A percentile compares a stretch with the other conserved stretches of the same genome.
These are phyloP conservation scores for Dittrichia graveolens DNA, from an alignment of 129 eudicot genomes.

Conservation along the genomic window DNA sequence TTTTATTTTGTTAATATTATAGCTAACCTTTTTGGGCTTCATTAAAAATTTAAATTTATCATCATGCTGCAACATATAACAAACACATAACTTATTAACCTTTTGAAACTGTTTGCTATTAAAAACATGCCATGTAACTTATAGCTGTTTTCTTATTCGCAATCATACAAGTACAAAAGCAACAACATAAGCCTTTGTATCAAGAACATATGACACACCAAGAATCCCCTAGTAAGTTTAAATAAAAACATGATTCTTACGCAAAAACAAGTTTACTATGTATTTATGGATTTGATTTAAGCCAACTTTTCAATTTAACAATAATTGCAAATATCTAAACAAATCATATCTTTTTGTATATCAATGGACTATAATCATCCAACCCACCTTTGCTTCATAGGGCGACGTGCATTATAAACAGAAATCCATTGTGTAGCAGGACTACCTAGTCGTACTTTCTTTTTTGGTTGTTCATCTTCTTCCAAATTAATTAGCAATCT, in stretches of 20 bases:
- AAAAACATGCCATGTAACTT: no score
- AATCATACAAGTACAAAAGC: no score
- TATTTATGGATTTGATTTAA: background rate
- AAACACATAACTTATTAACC: no score
- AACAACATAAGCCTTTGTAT: no score
- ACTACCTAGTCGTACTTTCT: conserved; percentile 92
- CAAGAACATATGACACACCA: no score
- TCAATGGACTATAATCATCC: conserved; percentile 1
- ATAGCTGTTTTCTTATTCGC: no score
- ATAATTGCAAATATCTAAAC: background rate
- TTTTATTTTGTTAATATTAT: conserved; percentile 1
- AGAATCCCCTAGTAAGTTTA: no score
- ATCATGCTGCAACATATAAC: background rate
- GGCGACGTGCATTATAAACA: conserved; percentile 98
- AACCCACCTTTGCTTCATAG: conserved; percentile 94
- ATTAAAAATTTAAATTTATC: background rate
- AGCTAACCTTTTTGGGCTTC: background rate
- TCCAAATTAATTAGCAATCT: conserved; percentile 91
- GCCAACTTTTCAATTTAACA: background rate
- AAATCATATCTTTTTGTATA: background rate
- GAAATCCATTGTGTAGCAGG: conserved; percentile 99
- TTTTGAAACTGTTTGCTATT: no score
- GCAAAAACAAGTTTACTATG: background rate
- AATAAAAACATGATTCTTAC: background rate
- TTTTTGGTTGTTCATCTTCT: conserved; percentile 97